Conservation (phyloP, 176 grass and related monocot species). For the Ensete ventricosum region DNA sequence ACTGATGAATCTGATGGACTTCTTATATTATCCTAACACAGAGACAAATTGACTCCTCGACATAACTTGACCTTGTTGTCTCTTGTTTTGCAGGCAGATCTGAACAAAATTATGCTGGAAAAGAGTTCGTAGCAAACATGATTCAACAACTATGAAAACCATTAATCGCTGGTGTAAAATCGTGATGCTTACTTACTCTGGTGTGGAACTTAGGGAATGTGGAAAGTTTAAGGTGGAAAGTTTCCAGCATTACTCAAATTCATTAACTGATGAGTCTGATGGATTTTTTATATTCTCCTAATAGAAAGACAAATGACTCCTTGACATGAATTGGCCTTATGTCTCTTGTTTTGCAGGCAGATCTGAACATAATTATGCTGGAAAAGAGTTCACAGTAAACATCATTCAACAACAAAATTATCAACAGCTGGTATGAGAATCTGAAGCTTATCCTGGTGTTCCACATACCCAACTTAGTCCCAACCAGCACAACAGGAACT, state of each 20-base stretch:
- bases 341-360: too few species aligned
- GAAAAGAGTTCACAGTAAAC: background rate
- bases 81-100: too few species aligned
- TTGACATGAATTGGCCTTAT: too few species aligned
- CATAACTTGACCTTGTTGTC: too few species aligned
- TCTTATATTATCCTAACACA: background rate
- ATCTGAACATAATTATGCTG: too few species aligned
- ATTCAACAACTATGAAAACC: background rate
- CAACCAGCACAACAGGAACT: slow-evolving; percentile 75
- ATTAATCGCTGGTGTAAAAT: slow-evolving; percentile 7
- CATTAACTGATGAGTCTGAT: background rate
- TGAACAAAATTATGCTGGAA: too few species aligned
- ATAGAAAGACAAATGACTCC: background rate
- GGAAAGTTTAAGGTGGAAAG: too few species aligned
- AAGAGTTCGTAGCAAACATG: background rate
- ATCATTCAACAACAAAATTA: background rate
- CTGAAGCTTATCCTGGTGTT: background rate
- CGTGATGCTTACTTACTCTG: background rate
- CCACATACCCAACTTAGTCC: slow-evolving; percentile 75
- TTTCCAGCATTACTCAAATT: background rate
- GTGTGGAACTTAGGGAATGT: slow-evolving; percentile 30
- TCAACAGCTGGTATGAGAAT: background rate
- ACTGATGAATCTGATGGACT: background rate
- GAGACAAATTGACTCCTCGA: background rate
- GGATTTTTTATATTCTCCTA: background rate